These are phyloP conservation scores for Didymella segeticola DNA, from an alignment of 2,329 filamentous ascomycete genomes.

Conservation along the genomic window DNA sequence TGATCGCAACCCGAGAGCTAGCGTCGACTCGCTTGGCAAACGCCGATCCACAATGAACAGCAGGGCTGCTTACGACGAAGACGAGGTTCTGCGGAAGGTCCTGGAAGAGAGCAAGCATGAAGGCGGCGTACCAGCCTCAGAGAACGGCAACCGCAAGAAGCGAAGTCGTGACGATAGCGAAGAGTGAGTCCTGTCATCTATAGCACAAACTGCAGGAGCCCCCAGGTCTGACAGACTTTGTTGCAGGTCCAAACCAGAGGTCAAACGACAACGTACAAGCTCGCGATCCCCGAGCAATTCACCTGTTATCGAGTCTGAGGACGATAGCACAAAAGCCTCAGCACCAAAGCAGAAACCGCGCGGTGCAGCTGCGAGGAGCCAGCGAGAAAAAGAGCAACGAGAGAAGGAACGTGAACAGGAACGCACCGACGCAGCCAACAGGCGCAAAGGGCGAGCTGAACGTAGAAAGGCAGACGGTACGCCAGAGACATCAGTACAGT, in stretches of 20 bases:
- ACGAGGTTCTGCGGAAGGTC: conserved; percentile 83
- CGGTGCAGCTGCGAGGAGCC: conserved; percentile 55
- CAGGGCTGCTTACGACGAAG: conserved; percentile 93
- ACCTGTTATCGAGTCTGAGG: conserved; percentile 72
- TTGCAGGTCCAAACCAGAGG: conserved; percentile 69
- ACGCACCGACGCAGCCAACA: conserved; percentile 75
- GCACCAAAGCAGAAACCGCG: conserved; percentile 53
- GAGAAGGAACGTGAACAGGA: conserved; percentile 74
- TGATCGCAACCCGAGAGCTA: conserved; percentile 55
- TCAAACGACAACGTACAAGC: conserved; percentile 82
- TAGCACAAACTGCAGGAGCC: not conserved
- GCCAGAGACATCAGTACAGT: not conserved
- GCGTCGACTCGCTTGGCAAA: conserved; percentile 71
- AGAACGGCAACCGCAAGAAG: conserved; percentile 71
- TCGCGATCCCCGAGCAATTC: conserved; percentile 56
- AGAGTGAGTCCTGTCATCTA: conserved; percentile 70
- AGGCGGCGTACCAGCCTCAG: conserved; percentile 63
- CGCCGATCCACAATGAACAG: conserved; percentile 97
- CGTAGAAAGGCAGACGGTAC: conserved; percentile 81
- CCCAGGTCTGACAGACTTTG: conserved; percentile 40
- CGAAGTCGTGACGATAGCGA: conserved; percentile 89
- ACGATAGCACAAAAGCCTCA: conserved; percentile 62
- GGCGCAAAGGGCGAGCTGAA: conserved; percentile 82
- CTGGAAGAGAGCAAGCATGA: conserved; percentile 96
- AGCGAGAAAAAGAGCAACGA: conserved; percentile 68